Base-by-base conservation (phyloP, 108 stramenopile genomes). In the Conticribra weissflogii region DNA sequence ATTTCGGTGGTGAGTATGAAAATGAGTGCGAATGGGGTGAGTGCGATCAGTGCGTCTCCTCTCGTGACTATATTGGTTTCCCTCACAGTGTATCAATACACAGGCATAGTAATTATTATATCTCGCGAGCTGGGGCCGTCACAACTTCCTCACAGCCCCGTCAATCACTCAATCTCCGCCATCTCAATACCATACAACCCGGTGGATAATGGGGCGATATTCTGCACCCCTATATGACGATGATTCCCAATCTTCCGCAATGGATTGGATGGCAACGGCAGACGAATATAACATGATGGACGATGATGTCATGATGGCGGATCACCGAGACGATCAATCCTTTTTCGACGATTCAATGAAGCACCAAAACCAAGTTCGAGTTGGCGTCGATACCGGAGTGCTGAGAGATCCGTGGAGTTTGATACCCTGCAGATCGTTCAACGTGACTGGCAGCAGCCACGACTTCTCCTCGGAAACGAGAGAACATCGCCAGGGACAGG, bases 221-320 rank as follows among this genome's bases (percentile, higher is more conserved):
- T 62, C 32, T 24, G 68, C 68, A 27, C 76, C 68, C 34, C 49
- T 54, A 28, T 25, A 58, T 32, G 46, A 68, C 22, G 36, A 57
- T n/a, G 49, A 70, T 30, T 29, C 32, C 27, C 47, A 68, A 23
- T 4, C 52, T 2, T 36, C 54, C 18, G 57, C 68, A 29, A 78
- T 78, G 76, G 76, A 78, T 29, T 78, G 76, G 76, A 47, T 49
- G 4, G n/a, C 51, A n/a, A 71, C 66, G 52, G 36, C 77, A 36
- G 69, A 78, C 32, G 62, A 72, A 12, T 1, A 14, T 32, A 21
- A 53, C 32, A 41, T 12, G 19, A 21, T n/a, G 16, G 62, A 63
- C 16, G 25, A 49, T 3, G 25, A 49, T 4, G 2, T 25, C 36
- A 12, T 12, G 36, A 41, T 41, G 36, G 36, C 5, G 8, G 36